Evolutionary conservation across 768 basidiomycete species (phyloP), one percentile per base, ranked within the genome.

Genomic region (Amanita pseudoporphyria): DNA sequence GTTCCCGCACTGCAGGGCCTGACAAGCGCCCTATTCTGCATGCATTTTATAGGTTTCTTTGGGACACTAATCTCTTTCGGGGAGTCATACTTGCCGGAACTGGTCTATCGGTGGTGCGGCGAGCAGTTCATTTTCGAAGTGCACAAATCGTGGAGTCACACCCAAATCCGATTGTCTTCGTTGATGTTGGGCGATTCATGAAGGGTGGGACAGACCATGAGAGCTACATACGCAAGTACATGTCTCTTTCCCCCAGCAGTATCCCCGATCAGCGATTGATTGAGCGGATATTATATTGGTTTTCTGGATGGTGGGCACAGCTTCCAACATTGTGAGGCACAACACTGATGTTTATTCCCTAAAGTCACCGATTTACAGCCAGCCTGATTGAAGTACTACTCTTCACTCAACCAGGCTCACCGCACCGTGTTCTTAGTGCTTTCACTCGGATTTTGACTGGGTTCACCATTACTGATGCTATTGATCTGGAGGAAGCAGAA

Each of bases 401-500:
- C n/a, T n/a, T n/a, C n/a, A n/a, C n/a, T n/a, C n/a, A n/a, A n/a
- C n/a, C n/a, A n/a, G n/a, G n/a, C n/a, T n/a, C n/a, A n/a, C n/a
- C n/a, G n/a, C n/a, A 21, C 36, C 21, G 21, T 41, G 40, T 41
- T 19, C 40, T 41, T 19, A 24, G 16, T 10, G 1, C 9, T 7
- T 41, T 41, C 4, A 12, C 22, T 24, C 3, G 21, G 21, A 12
- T 2, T 19, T 41, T 41, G 21, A 41, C 21, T 2, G 19, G 22
- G 21, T 41, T 41, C 40, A 24, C n/a, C 35, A 47, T 52, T 41
- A 40, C 16, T 44, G 40, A 30, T 47, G 33, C 35, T n/a, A 26
- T 47, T n/a, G 10, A n/a, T n/a, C n/a, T n/a, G n/a, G n/a, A n/a
- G n/a, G n/a, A n/a, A n/a, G n/a, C n/a, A n/a, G n/a, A n/a, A n/a